These are phyloP conservation scores for Colletotrichum sp. DNA, from an alignment of 2,329 filamentous ascomycete genomes.

Conservation along the genomic window DNA sequence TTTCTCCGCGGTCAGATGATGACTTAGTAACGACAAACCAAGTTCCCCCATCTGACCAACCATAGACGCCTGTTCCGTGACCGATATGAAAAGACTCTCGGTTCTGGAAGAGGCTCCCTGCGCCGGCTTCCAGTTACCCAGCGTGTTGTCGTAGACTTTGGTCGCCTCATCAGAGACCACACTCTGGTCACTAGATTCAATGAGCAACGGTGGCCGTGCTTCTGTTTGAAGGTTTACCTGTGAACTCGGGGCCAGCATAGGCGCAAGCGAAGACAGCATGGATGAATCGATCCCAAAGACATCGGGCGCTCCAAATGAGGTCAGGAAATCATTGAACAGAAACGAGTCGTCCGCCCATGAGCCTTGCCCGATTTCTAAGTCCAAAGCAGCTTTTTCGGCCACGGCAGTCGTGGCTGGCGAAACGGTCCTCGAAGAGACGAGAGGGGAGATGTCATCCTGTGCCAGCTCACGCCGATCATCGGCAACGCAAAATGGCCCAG, in stretches of 20 bases:
- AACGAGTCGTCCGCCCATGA: not conserved
- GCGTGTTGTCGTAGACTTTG: not conserved
- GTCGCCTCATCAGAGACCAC: not conserved
- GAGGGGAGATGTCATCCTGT: accelerated
- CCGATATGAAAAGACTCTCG: not conserved
- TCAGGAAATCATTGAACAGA: not conserved
- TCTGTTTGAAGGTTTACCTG: not conserved
- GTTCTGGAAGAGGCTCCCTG: not conserved
- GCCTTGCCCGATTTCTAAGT: accelerated
- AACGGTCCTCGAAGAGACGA: not conserved
- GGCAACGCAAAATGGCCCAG: not conserved
- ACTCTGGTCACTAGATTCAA: not conserved
- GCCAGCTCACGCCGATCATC: not conserved
- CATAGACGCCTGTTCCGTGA: not conserved
- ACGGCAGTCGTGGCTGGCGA: not conserved
- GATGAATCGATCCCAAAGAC: not conserved
- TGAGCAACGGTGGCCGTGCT: accelerated
- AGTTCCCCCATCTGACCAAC: not conserved
- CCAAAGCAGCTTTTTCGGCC: not conserved
- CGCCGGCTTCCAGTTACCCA: not conserved
- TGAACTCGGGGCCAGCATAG: not conserved
- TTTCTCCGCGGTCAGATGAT: not conserved
- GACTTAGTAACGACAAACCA: accelerated
- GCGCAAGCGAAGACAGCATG: not conserved
- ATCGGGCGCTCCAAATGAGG: not conserved